phyloP scores from a whole-genome alignment of 345 rosid species.

The Populus davidiana region DNA sequence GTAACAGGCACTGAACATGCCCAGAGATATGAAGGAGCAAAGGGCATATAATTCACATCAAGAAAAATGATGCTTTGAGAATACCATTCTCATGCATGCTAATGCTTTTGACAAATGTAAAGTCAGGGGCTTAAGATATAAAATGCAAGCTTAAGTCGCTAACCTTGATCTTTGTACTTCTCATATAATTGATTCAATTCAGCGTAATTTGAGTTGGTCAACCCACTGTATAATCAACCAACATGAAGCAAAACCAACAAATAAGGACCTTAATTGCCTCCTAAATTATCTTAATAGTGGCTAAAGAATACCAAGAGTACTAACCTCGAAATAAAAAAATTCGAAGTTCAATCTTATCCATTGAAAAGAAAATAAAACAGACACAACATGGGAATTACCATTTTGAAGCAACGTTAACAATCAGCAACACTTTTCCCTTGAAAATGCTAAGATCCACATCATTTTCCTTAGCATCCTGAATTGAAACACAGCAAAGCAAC shows the following conservation, averaged over 20 bases:
- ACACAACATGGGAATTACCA: constrained; percentile 11
- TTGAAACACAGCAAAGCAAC: not conserved
- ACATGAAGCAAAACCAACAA: not conserved
- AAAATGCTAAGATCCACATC: constrained; percentile 22
- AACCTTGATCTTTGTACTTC: constrained; percentile 32
- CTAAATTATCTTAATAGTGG: not conserved
- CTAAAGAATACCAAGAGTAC: not conserved
- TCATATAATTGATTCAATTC: constrained; percentile 29
- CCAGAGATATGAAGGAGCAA: not conserved
- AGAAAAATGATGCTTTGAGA: not conserved
- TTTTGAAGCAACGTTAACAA: constrained; percentile 35
- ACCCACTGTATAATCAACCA: constrained; percentile 21
- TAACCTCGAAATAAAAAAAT: not conserved
- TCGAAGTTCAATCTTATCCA: not conserved
- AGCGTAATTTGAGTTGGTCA: constrained; percentile 35
- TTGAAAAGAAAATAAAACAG: not conserved
- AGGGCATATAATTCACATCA: not conserved
- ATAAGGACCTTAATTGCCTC: not conserved
- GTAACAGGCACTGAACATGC: not conserved
- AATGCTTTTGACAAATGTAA: not conserved
- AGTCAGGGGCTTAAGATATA: not conserved
- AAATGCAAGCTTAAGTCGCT: not conserved
- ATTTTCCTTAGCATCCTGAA: constrained; percentile 27
- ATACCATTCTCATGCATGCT: not conserved
- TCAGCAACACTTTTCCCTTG: constrained; percentile 30